phyloP scores from a whole-genome alignment of 2,329 filamentous ascomycete genomes.

The Nemania serpens region DNA sequence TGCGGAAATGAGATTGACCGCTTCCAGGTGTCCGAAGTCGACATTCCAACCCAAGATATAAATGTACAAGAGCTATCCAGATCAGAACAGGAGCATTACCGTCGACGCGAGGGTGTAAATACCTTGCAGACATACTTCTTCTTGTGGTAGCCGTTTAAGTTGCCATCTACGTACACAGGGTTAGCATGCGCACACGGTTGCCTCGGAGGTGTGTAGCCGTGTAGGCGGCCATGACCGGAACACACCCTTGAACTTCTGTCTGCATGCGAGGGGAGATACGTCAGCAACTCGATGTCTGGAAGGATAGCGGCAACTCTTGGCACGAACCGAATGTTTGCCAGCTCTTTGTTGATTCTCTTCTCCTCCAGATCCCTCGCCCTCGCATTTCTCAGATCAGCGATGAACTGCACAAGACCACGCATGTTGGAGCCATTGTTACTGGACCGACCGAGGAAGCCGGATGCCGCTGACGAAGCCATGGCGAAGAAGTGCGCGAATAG shows the following conservation, averaged over 20 bases:
- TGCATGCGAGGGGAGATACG: conserved; percentile 39
- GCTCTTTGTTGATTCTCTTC: conserved; percentile 99
- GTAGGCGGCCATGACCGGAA: conserved; percentile 3
- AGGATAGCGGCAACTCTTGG: background rate
- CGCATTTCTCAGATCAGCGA: conserved; percentile 93
- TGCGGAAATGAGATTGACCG: conserved; percentile 95
- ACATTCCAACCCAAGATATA: conserved; percentile 99
- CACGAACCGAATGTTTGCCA: conserved; percentile 87
- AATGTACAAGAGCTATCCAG: conserved; percentile 84
- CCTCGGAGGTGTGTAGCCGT: background rate
- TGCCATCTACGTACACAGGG: conserved; percentile 66
- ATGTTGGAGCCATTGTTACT: conserved; percentile 69
- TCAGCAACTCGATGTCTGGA: conserved; percentile 13
- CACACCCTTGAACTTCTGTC: conserved; percentile 90
- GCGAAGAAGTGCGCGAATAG: conserved; percentile 32
- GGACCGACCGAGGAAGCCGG: conserved; percentile 69
- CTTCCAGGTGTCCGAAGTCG: conserved; percentile 97
- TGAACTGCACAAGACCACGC: conserved; percentile 94
- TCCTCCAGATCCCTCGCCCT: conserved; percentile 94
- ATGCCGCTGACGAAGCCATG: conserved; percentile 60
- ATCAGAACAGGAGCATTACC: conserved; percentile 14
- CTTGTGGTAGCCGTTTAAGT: conserved; percentile 93
- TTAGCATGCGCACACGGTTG: conserved; percentile 26
- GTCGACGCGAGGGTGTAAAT: conserved; percentile 41
- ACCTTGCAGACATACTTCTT: conserved; percentile 99